These are phyloP conservation scores for Fagopyrum esculentum DNA, from an alignment of 148 eudicot species.

Conservation along the genomic window DNA sequence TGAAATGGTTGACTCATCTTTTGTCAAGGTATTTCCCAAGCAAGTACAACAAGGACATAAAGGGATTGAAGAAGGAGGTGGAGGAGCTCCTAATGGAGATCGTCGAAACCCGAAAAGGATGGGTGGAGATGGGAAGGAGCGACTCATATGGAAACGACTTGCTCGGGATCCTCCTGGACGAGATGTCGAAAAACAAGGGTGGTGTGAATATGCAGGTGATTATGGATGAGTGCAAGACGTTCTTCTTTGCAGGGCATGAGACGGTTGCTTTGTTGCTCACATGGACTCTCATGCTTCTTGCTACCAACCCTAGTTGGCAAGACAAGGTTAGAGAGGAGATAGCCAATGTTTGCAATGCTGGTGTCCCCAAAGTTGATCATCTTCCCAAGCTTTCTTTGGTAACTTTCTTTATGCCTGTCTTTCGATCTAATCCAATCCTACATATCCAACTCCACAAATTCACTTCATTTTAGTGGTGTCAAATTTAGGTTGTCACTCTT, in stretches of 20 bases:
- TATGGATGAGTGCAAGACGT: conserved; percentile 54
- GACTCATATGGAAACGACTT: conserved; percentile 77
- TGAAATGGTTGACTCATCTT: neutral
- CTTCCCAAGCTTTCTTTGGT: conserved; percentile 80
- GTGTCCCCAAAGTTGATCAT: conserved; percentile 45
- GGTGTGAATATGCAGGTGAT: conserved; percentile 37
- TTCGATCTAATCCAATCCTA: too few species aligned
- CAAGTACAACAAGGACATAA: conserved; percentile 82
- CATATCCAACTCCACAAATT: too few species aligned
- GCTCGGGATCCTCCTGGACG: conserved; percentile 65
- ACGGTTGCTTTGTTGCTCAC: conserved; percentile 57
- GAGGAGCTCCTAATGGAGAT: conserved; percentile 74
- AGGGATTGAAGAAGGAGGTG: conserved; percentile 60
- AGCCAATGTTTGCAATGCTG: conserved; percentile 32
- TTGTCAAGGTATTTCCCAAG: conserved; percentile 72
- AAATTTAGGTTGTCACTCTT: too few species aligned
- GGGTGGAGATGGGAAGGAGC: conserved; percentile 61
- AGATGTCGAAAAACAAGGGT: conserved; percentile 46
- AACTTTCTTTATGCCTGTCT: neutral
- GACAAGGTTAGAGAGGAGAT: conserved; percentile 49
- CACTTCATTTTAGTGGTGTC: too few species aligned
- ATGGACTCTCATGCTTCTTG: conserved; percentile 44
- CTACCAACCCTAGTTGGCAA: conserved; percentile 57
- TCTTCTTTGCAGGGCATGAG: conserved; percentile 61
- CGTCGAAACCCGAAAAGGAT: conserved; percentile 50